A percentile compares a stretch with the other conserved stretches of the same genome.
phyloP scores from a whole-genome alignment of 176 grass and related monocot genomes.

The Melocanna baccifera region DNA sequence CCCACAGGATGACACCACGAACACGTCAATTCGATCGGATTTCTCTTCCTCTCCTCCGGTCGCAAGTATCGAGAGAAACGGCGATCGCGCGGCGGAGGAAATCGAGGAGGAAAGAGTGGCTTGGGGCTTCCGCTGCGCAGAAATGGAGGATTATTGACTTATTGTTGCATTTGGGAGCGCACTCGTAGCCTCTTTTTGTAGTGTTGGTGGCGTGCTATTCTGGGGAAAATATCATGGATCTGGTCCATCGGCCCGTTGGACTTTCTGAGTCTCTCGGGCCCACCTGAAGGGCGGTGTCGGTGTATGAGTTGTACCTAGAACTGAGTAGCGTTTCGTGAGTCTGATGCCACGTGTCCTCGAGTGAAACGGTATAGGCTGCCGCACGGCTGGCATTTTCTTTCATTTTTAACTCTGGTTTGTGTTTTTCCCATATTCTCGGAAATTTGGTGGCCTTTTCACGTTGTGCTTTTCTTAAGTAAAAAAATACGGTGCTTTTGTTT shows the following conservation, averaged over 20 bases:
- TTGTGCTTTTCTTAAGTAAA: no score
- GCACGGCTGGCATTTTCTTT: background rate
- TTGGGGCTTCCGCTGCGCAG: background rate
- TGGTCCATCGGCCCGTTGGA: slow-evolving; percentile 1
- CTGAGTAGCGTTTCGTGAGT: background rate
- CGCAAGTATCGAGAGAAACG: background rate
- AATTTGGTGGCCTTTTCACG: background rate
- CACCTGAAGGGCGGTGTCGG: slow-evolving; percentile 17
- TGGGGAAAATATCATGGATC: slow-evolving; percentile 28
- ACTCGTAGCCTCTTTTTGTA: slow-evolving; percentile 8
- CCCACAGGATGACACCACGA: background rate
- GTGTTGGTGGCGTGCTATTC: background rate
- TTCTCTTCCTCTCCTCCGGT: background rate
- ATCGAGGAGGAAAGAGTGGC: slow-evolving; percentile 21
- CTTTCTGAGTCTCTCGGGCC: background rate
- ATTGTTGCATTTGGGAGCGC: background rate
- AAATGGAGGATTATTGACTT: background rate
- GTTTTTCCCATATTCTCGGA: background rate
- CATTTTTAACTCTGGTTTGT: background rate
- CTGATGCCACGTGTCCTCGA: background rate
- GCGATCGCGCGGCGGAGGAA: slow-evolving; percentile 5
- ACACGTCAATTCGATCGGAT: background rate
- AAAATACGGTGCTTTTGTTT: no score
- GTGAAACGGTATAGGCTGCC: background rate
- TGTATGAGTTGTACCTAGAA: background rate